Evolutionary conservation across 2,329 filamentous ascomycete genomes (phyloP), one percentile per base, ranked within the genome.

Genomic region (Colletotrichum coccodes): DNA sequence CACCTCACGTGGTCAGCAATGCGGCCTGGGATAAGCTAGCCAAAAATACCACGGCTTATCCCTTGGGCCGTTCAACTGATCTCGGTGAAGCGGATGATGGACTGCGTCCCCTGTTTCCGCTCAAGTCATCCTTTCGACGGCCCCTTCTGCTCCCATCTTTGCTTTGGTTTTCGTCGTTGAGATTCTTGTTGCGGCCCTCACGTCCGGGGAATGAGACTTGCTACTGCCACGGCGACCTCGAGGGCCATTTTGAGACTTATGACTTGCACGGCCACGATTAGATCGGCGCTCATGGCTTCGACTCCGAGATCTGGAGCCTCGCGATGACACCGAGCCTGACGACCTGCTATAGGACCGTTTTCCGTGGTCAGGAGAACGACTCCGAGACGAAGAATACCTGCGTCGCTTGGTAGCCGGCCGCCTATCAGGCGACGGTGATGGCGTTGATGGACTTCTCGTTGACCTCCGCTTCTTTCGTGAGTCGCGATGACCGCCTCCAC

Each of bases 61-160:
- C 58, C 34, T 59, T 68, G 12, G 36, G 30, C 12, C 34, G 26
- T 36, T 47, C 30, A 18, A 28, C 60, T 8, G 84, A 82, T 75
- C 80, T 79, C 78, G 84, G 84, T 75, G 86, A 86, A 76, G 81
- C 81, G 71, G 86, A 86, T 71, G 87, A 87, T 72, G 81, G 81
- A 76, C 83, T 87, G 73, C 81, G 82, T 76, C 84, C 85, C 72
- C 82, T 83, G 34, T 8, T 23, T 18, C 26, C 40, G 12, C 40
- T 47, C 46, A 34, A 26, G 8, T 21, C 58, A 23, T 50, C 34
- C 34, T 8, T 11, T 32, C 32, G 38, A 12, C 42, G 46, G 18
- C 16, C 30, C 44, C 38, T 65, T 47, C 60, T 59, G 32, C 26
- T 53, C 30, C 18, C 12, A 32, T 44, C n/a, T 23, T 49, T 32